Percentiles rank a stretch among this genome's conserved stretches.
These are phyloP conservation scores for Aureobasidium sp. DNA, from an alignment of 2,329 filamentous ascomycete genomes.

Conservation along the genomic window DNA sequence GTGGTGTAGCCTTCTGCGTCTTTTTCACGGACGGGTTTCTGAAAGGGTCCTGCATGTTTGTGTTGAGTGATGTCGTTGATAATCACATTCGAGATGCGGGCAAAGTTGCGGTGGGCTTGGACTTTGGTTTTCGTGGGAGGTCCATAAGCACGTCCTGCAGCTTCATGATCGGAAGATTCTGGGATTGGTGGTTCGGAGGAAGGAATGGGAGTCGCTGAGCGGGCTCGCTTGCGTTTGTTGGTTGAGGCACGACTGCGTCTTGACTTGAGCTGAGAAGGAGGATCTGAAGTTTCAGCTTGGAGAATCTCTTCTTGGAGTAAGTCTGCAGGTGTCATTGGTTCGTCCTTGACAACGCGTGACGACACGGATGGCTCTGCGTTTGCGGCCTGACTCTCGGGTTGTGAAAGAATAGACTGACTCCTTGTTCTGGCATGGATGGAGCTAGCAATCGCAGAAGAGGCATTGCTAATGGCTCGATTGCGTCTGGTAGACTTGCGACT, in stretches of 20 bases:
- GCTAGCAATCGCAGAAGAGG: conserved; percentile 52
- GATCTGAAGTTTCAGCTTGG: conserved; percentile 26
- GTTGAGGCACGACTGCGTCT: conserved; percentile 27
- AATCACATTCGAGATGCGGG: conserved; percentile 51
- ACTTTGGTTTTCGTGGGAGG: conserved; percentile 36
- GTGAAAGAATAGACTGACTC: conserved; percentile 54
- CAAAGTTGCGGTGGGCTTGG: conserved; percentile 54
- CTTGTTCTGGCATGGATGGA: conserved; percentile 50
- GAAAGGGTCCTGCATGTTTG: conserved; percentile 59
- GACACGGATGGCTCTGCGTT: conserved; percentile 43
- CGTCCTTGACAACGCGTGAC: conserved; percentile 49
- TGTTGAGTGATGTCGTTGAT: conserved; percentile 58
- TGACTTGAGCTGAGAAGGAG: conserved; percentile 31
- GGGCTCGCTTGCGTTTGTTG: conserved; percentile 47
- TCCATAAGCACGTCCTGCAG: neutral
- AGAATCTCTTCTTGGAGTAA: conserved; percentile 25
- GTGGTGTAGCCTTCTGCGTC: conserved; percentile 58
- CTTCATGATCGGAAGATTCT: neutral
- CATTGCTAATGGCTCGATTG: conserved; percentile 41
- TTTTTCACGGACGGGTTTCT: conserved; percentile 52
- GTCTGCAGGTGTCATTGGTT: conserved; percentile 51
- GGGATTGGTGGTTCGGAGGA: neutral
- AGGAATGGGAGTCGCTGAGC: conserved; percentile 27
- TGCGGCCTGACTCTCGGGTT: conserved; percentile 44
- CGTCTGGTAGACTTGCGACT: conserved; percentile 28